Base-by-base conservation (phyloP, 495 filamentous ascomycete species). In the Xylaria sp. region DNA sequence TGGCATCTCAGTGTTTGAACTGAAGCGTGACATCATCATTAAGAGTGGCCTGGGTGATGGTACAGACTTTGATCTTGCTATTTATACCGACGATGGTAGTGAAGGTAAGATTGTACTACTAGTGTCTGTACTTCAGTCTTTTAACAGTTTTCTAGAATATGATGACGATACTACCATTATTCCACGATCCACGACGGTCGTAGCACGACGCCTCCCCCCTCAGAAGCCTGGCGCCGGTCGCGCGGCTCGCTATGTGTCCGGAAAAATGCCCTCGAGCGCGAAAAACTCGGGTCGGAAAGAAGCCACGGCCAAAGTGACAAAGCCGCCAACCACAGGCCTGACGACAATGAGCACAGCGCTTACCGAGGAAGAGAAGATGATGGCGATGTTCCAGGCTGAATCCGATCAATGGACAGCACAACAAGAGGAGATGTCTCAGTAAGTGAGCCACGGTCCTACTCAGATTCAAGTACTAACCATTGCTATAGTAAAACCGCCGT, bases 141-240 rank as follows among this genome's bases (percentile, higher is more conserved):
- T 79, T 79, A 79, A 83, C 75, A 74, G 26, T 6, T 61, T 26
- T 58, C 14, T 72, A 97, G 97, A 93, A 79, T 98, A 98, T 76
- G 93, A 97, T 74, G 96, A 99, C 85, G 96, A 99, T 79, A 98
- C 96, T 12, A 91, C 91, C 21, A 93, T 97, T 69, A 97, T 99
- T 58, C 93, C 95, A 46, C 92, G 96, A 71, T 97, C 95, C 6
- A 97, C 93, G 21, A 93, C 94, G 6, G 93, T 98, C 69, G 92
- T 98, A 76, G 96, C 96, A 19, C 91, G 92, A 52, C 92, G 96
- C 71, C 85, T 96, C 69, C 97, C 97, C 26, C 91, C 96, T 7
- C 85, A 85, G 73, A 90, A 93, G 74, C 89, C 90, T 26, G 93
- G 97, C 44, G 88, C 90, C 75, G 96, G 96, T 64, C 90, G 92